A percentile compares a stretch with the other conserved stretches of the same genome.
Conservation (phyloP, 768 basidiomycete species). For the Leccinum sublutescens region DNA sequence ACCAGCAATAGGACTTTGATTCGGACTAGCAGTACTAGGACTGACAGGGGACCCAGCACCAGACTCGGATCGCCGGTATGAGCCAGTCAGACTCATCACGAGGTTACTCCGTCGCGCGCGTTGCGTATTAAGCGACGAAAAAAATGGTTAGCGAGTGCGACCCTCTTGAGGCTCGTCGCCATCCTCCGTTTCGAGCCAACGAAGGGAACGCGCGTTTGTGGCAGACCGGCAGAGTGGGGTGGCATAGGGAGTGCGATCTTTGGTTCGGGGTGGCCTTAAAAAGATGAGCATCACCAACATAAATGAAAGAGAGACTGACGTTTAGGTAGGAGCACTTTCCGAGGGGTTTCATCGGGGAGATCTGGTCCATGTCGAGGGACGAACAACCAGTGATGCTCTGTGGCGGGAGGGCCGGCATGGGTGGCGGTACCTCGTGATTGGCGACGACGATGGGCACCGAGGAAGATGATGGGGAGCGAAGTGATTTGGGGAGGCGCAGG, state of each 20-base stretch:
- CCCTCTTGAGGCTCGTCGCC: neutral
- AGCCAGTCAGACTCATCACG: conserved; percentile 21
- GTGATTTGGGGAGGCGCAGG: conserved; percentile 52
- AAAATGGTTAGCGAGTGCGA: conserved; percentile 17
- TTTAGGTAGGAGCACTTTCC: conserved; percentile 16
- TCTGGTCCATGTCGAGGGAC: conserved; percentile 27
- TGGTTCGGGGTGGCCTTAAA: conserved; percentile 18
- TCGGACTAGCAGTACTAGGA: too few relatives aligned
- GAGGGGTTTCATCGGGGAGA: conserved; percentile 33
- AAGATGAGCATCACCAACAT: neutral
- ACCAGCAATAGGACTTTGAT: neutral
- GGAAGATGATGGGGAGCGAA: conserved; percentile 32
- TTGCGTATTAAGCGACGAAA: conserved; percentile 15
- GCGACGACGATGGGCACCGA: conserved; percentile 25
- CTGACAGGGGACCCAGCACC: neutral
- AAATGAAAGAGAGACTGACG: conserved; percentile 1
- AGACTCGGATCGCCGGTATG: conserved; percentile 6
- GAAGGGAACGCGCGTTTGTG: conserved; percentile 38
- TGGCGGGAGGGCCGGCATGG: conserved; percentile 22
- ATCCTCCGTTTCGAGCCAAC: conserved; percentile 48
- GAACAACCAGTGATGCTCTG: conserved; percentile 14
- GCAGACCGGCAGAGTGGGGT: conserved; percentile 24
- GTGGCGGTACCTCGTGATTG: conserved; percentile 14
- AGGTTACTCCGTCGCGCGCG: conserved; percentile 26
- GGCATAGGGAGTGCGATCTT: too few relatives aligned